These are phyloP conservation scores for Radiomyces spectabilis DNA, from an alignment of 192 early-diverging fungal species.

Conservation along the genomic window DNA sequence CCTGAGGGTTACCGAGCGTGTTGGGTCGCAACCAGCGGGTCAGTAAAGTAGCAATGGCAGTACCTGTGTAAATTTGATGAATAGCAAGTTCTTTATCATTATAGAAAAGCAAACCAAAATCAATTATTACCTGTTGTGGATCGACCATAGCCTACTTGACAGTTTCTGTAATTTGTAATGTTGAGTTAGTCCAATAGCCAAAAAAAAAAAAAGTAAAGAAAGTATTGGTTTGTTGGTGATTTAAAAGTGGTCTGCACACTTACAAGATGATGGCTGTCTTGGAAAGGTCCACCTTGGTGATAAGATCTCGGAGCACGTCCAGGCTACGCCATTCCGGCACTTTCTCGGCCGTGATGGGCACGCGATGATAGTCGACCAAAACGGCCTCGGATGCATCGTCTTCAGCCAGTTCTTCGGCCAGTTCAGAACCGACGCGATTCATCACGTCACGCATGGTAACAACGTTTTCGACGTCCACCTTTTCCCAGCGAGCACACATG, in stretches of 20 bases:
- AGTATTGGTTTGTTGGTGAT: background rate
- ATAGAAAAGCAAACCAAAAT: background rate
- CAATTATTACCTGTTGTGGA: constrained; percentile 42
- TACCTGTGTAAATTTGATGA: constrained; percentile 10
- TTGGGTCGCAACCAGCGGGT: constrained; percentile 24
- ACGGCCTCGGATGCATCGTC: background rate
- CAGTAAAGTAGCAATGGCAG: constrained; percentile 23
- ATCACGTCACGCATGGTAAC: constrained; percentile 44
- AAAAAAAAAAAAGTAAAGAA: background rate
- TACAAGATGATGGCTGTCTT: constrained; percentile 45
- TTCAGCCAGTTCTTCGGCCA: background rate
- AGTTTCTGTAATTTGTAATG: constrained; percentile 43
- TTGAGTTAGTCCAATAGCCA: no score
- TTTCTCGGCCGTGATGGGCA: constrained; percentile 53
- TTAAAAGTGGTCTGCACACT: constrained; percentile 4
- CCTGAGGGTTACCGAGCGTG: background rate
- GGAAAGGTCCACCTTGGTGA: constrained; percentile 31
- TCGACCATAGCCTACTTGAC: constrained; percentile 56
- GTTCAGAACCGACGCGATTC: constrained; percentile 21
- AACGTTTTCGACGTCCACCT: constrained; percentile 39
- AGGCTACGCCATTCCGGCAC: constrained; percentile 44
- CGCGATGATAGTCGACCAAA: constrained; percentile 37
- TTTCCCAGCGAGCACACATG: constrained; percentile 49
- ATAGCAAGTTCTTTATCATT: no score
- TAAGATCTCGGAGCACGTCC: constrained; percentile 39